Percentiles rank a stretch among this genome's conserved stretches.
phyloP scores from a whole-genome alignment of 129 eudicot species.

The Saussurea involucrata region DNA sequence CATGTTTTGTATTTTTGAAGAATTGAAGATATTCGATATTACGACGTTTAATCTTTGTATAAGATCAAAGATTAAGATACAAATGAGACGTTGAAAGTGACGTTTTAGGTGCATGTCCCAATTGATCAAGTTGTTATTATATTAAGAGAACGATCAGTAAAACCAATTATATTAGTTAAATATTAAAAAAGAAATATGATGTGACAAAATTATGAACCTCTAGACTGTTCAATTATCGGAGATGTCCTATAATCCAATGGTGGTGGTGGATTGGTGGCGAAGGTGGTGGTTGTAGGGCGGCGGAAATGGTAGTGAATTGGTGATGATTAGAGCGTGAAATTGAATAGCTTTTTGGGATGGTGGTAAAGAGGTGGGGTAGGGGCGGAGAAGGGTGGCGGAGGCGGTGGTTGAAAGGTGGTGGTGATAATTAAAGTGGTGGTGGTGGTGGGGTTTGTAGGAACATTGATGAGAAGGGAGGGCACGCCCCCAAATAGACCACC shows the following conservation, averaged over 20 bases:
- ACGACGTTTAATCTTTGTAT: background rate
- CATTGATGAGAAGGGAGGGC: constrained; percentile 29
- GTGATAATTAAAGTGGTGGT: constrained; percentile 24
- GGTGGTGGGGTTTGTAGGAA: constrained; percentile 25
- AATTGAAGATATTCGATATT: background rate
- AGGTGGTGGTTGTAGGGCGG: background rate
- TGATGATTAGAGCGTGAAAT: background rate
- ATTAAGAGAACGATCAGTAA: background rate
- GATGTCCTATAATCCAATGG: background rate
- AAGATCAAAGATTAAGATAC: background rate
- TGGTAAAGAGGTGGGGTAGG: background rate
- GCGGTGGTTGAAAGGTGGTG: constrained; percentile 14
- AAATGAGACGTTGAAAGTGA: background rate
- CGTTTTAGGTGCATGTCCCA: background rate
- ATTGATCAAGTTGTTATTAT: background rate
- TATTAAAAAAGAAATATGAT: background rate
- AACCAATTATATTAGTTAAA: background rate
- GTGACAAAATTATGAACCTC: background rate
- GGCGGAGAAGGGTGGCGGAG: constrained; percentile 2
- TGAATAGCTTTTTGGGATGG: background rate
- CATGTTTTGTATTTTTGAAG: background rate
- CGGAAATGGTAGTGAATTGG: background rate
- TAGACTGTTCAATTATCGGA: background rate
- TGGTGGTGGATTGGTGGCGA: too few species aligned
- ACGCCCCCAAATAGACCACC: constrained; percentile 28